phyloP scores from a whole-genome alignment of 2,329 filamentous ascomycete species.

The Scytalidium lignicola region DNA sequence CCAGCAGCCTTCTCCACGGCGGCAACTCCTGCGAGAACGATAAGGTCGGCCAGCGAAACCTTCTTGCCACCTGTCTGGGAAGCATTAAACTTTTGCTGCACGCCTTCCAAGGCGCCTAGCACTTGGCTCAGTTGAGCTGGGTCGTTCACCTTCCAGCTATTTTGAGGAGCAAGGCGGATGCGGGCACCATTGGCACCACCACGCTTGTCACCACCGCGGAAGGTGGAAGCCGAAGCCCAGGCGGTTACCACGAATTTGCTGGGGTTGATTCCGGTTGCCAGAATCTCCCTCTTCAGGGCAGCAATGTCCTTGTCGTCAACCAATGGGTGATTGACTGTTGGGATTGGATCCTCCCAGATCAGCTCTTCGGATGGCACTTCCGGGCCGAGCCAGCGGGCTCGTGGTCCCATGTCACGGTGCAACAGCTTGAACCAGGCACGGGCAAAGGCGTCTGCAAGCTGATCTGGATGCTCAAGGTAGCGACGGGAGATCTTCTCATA shows the following conservation, averaged over 20 bases:
- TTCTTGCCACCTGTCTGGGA: constrained; percentile 50
- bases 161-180: constrained; percentile 68
- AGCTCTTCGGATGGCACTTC: constrained; percentile 66
- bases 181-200: constrained; percentile 77
- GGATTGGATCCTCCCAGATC: constrained; percentile 73
- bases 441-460: constrained; percentile 65
- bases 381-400: constrained; percentile 65
- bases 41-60: constrained; percentile 73
- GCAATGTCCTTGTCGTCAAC: constrained; percentile 59
- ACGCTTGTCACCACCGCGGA: constrained; percentile 74
- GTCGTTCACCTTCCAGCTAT: constrained; percentile 71
- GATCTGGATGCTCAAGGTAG: constrained; percentile 63
- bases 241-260: constrained; percentile 60
- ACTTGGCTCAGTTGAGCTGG: constrained; percentile 59
- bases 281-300: constrained; percentile 63
- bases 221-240: constrained; percentile 67
- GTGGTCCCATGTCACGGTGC: constrained; percentile 74
- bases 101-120: constrained; percentile 53
- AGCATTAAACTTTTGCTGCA: constrained; percentile 64
- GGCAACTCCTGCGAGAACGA: constrained; percentile 67
- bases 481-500: constrained; percentile 73
- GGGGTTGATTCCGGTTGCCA: constrained; percentile 54
- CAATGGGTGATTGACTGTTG: constrained; percentile 49
- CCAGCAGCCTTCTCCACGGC: constrained; percentile 68
- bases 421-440: constrained; percentile 80